Percentiles rank a stretch among this genome's conserved stretches.
These are phyloP conservation scores for Epichloe baconii DNA, from an alignment of 2,329 filamentous ascomycete species.

Conservation along the genomic window DNA sequence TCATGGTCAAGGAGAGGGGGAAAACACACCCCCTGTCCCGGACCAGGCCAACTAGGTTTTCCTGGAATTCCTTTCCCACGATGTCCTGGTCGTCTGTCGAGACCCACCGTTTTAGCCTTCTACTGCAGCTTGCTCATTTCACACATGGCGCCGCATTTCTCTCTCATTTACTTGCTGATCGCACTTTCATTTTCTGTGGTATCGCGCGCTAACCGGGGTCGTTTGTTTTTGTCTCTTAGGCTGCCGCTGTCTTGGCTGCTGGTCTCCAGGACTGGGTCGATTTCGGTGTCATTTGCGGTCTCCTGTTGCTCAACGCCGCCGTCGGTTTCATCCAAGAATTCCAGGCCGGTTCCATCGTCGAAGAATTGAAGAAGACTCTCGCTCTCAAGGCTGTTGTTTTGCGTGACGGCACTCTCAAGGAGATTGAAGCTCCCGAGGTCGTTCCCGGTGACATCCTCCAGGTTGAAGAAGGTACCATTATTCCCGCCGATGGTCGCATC, in stretches of 20 bases:
- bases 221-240: constrained; percentile 24
- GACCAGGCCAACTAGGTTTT: too few species aligned
- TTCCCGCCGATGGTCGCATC: constrained; percentile 77
- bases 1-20: too few species aligned
- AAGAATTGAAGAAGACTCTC: constrained; percentile 81
- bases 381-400: constrained; percentile 79
- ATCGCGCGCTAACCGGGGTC: constrained; percentile 14
- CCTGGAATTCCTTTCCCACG: background rate
- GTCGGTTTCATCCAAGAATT: constrained; percentile 86
- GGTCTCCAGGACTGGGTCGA: constrained; percentile 85
- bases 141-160: background rate
- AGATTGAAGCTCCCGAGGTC: constrained; percentile 68
- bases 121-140: background rate
- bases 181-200: background rate
- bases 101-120: background rate
- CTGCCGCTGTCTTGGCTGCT: constrained; percentile 66
- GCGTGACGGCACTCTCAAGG: constrained; percentile 61
- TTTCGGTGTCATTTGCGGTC: constrained; percentile 78
- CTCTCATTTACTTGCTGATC: background rate
- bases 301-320: constrained; percentile 70
- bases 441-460: constrained; percentile 85
- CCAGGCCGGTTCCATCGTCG: constrained; percentile 81
- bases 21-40: too few species aligned
- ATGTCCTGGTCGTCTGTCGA: background rate
- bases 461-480: constrained; percentile 82